These are phyloP conservation scores for Pichia sp. DNA, from an alignment of 1,139 yeast species.

Conservation along the genomic window DNA sequence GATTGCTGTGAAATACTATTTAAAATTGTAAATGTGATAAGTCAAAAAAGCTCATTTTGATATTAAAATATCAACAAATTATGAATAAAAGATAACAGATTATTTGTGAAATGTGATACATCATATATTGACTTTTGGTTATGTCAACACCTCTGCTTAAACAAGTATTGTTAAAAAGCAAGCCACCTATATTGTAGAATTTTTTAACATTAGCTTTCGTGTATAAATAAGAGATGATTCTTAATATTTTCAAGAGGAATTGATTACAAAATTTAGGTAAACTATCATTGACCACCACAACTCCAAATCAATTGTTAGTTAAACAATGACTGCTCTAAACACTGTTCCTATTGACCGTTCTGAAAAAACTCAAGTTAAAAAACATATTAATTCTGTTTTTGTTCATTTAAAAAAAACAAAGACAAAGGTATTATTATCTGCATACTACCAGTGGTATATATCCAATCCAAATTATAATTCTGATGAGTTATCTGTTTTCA, in stretches of 20 bases:
- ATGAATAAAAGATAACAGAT: background rate
- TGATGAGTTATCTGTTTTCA: conserved; percentile 2
- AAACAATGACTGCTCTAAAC: background rate
- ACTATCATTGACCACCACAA: background rate
- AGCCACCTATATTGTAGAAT: background rate
- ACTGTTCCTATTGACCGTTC: conserved; percentile 11
- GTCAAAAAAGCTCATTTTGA: background rate
- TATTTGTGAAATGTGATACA: background rate
- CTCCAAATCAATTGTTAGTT: background rate
- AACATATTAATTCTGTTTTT: conserved; percentile 16
- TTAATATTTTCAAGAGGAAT: background rate
- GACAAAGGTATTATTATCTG: conserved; percentile 16
- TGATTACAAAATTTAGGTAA: no score
- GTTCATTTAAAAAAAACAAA: conserved; percentile 20
- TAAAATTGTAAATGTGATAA: background rate
- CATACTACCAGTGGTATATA: conserved; percentile 18
- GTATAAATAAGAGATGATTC: background rate
- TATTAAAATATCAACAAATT: background rate
- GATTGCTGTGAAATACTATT: background rate
- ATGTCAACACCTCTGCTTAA: background rate
- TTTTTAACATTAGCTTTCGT: background rate
- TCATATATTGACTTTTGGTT: background rate
- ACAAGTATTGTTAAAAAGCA: background rate
- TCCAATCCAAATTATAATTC: conserved; percentile 4
- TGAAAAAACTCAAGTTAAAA: conserved; percentile 9